Conservation (phyloP, 495 filamentous ascomycete genomes). For the Xylaria sp. region DNA sequence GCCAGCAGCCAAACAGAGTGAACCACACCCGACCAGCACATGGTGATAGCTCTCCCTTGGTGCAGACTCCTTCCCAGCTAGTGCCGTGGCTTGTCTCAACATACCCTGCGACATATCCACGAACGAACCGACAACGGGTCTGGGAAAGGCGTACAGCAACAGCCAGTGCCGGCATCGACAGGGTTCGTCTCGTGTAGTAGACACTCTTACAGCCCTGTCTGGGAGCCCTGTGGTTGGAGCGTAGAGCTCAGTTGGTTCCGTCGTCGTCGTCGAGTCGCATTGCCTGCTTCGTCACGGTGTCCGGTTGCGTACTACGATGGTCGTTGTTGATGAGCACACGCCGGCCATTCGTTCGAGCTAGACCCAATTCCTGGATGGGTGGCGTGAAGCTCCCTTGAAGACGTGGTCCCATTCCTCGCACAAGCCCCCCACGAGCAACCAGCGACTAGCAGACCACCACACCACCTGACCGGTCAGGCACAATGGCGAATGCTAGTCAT, state of each 20-base stretch:
- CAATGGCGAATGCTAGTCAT: conserved; percentile 35
- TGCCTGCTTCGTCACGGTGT: conserved; percentile 32
- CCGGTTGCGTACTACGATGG: conserved; percentile 41
- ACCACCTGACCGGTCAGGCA: conserved; percentile 30
- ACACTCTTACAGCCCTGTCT: not conserved
- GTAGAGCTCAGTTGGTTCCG: not conserved
- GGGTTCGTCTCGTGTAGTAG: conserved; percentile 1
- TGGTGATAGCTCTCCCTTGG: conserved; percentile 18
- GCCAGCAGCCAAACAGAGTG: conserved; percentile 17
- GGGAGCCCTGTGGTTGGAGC: not conserved
- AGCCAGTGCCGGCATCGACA: conserved; percentile 9
- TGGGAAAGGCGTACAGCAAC: conserved; percentile 8
- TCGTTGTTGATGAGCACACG: conserved; percentile 37
- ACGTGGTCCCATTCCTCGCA: conserved; percentile 43
- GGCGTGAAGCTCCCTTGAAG: conserved; percentile 36
- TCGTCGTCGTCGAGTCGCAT: conserved; percentile 33
- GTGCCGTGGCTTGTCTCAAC: conserved; percentile 6
- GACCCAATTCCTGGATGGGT: conserved; percentile 38
- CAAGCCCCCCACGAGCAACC: conserved; percentile 28
- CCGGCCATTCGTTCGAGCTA: conserved; percentile 40
- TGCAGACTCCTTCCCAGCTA: conserved; percentile 13
- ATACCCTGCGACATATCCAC: conserved; percentile 8
- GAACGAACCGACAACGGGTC: conserved; percentile 2
- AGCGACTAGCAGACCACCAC: conserved; percentile 15
- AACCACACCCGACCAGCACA: conserved; percentile 5